These are phyloP conservation scores for Leccinum rimulosum DNA, from an alignment of 768 basidiomycete species.

Conservation along the genomic window DNA sequence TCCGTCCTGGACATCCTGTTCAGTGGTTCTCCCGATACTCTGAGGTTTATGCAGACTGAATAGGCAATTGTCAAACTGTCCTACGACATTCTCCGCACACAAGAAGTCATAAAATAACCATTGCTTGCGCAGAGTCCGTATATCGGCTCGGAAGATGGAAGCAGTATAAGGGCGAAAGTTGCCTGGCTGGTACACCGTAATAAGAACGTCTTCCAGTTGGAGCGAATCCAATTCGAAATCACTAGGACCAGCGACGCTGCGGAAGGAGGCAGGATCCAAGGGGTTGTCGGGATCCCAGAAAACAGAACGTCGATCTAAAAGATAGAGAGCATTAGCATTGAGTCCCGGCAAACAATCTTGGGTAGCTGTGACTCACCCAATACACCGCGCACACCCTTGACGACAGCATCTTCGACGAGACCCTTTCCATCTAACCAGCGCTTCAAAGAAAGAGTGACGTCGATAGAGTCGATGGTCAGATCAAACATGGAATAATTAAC, in stretches of 20 bases:
- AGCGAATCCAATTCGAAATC: slow-evolving; percentile 92
- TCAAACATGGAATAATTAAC: slow-evolving; percentile 89
- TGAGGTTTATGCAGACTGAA: slow-evolving; percentile 96
- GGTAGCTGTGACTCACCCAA: slow-evolving; percentile 54
- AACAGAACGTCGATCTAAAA: slow-evolving; percentile 80
- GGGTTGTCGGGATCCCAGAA: slow-evolving; percentile 83
- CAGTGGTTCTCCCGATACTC: slow-evolving; percentile 88
- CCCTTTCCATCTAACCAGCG: slow-evolving; percentile 97
- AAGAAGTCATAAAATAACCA: slow-evolving; percentile 97
- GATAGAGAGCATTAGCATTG: not conserved
- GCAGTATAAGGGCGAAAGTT: slow-evolving; percentile 89
- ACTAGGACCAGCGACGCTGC: slow-evolving; percentile 69
- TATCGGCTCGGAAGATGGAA: slow-evolving; percentile 91
- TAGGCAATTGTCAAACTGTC: slow-evolving; percentile 96
- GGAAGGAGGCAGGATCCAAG: slow-evolving; percentile 75
- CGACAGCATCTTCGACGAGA: slow-evolving; percentile 82
- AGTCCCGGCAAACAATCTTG: not conserved
- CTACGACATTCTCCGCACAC: slow-evolving; percentile 88
- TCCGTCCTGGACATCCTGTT: slow-evolving; percentile 79
- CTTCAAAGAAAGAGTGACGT: slow-evolving; percentile 88
- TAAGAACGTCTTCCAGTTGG: slow-evolving; percentile 86
- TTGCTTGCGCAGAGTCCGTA: slow-evolving; percentile 80
- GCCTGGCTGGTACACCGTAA: slow-evolving; percentile 93
- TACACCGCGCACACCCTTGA: slow-evolving; percentile 93
- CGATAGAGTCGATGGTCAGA: slow-evolving; percentile 89